Conservation (phyloP, 352 stramenopile genomes). For the Globisporangium spinosum region DNA sequence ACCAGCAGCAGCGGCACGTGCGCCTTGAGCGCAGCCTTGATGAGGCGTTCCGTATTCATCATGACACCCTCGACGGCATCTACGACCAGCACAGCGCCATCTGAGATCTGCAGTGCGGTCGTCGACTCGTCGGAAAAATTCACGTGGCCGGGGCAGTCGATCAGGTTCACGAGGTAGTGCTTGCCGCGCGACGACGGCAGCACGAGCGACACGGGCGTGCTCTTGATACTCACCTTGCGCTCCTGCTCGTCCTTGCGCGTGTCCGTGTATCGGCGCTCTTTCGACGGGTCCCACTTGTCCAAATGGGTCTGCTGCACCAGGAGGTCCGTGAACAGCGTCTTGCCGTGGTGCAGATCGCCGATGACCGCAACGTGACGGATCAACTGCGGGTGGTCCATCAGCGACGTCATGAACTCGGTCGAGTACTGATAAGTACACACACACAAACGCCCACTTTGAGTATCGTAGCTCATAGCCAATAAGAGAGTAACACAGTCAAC, state of each 20-base stretch:
- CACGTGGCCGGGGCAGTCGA: conserved; percentile 97
- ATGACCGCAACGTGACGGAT: conserved; percentile 96
- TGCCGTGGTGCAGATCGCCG: conserved; percentile 96
- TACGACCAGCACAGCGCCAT: conserved; percentile 95
- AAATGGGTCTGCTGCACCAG: conserved; percentile 90
- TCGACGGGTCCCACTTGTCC: conserved; percentile 71
- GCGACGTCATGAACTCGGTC: conserved; percentile 82
- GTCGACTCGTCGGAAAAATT: conserved; percentile 97
- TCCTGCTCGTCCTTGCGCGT: conserved; percentile 96
- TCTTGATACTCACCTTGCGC: conserved; percentile 96
- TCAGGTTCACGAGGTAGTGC: conserved; percentile 93
- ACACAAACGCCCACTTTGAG: not conserved
- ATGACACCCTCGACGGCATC: conserved; percentile 98
- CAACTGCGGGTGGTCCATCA: conserved; percentile 89
- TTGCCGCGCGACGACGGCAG: conserved; percentile 93
- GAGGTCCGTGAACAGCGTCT: conserved; percentile 91
- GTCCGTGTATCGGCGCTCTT: conserved; percentile 93
- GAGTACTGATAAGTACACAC: conserved; percentile 53
- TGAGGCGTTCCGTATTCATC: conserved; percentile 95
- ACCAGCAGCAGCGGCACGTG: conserved; percentile 90
- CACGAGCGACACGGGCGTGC: conserved; percentile 93
- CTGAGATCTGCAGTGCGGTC: conserved; percentile 89
- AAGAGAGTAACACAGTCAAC: not conserved
- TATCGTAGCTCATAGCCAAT: not conserved
- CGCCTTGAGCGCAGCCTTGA: conserved; percentile 90